Evolutionary conservation across 345 rosid species (phyloP), one percentile per base, ranked within the genome.

Genomic region (Eucalyptus erythrocorys): DNA sequence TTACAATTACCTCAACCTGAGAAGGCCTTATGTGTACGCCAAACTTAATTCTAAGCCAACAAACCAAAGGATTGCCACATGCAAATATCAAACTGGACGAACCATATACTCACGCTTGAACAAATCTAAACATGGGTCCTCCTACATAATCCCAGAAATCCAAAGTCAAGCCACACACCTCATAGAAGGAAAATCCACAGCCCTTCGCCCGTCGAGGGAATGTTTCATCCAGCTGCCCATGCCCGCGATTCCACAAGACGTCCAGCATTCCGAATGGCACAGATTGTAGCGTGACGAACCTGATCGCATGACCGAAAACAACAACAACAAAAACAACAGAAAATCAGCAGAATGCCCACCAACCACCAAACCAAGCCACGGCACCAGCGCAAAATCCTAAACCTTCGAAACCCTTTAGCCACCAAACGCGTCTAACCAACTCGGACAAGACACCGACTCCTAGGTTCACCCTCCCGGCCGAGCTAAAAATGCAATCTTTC

Each of bases 251-350:
- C 95, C 95, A 92, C 89, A 90, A 59, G 97, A 92, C n/a, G 95
- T 90, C 66, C 95, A 94, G 90, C 97, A 93, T 93, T 96, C 99
- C 6, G 93, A 84, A 86, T 92, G 94, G 86, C 96, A 93, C 86
- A 91, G 91, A 90, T 95, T 95, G 88, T 95, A 94, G 88, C 86
- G 90, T 71, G 94, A 93, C 92, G 94, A 87, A 90, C 97, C 98
- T 95, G 92, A 88, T 90, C 87, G 80, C 91, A 53, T 87, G 87
- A 87, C 24, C 8, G 89, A 79, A 91, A 21, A 51, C 57, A 59
- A 76, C 24, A 17, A 37, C 81, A 24, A 11, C 24, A n/a, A n/a
- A 49, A 27, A 30, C 68, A 15, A 45, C 34, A 42, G 57, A 34
- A 86, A 87, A 61, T 57, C 42, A 86, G 87, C 64, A 86, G 61